Evolutionary conservation across 163 green algal species (phyloP).

Genomic region (Scenedesmus sp.): DNA sequence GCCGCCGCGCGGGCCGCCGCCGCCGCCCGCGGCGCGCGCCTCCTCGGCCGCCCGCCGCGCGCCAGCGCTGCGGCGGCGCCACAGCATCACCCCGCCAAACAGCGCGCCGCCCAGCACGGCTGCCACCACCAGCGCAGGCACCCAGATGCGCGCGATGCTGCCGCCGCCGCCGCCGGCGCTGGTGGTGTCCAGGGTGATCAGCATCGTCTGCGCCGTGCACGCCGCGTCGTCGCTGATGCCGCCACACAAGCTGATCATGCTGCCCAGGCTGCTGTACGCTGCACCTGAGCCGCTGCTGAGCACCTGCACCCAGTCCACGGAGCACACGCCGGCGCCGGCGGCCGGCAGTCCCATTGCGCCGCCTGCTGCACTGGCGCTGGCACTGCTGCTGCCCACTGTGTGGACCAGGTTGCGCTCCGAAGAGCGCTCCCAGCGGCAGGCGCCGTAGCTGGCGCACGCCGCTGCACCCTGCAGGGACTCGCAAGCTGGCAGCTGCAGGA

Average conservation of each 20-base stretch:
- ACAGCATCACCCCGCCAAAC: conserved; percentile 27
- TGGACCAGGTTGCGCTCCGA: conserved; percentile 30
- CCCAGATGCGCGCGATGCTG: conserved; percentile 16
- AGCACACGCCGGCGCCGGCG: conserved; percentile 16
- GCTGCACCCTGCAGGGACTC: background rate
- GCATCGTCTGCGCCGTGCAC: conserved; percentile 30
- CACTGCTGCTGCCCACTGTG: background rate
- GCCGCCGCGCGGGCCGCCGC: background rate
- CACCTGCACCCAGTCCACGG: conserved; percentile 29
- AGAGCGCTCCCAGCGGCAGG: conserved; percentile 37
- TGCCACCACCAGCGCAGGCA: conserved; percentile 42
- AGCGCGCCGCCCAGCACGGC: conserved; percentile 6
- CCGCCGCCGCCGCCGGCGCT: background rate
- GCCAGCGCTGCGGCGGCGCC: background rate
- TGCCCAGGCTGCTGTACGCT: conserved; percentile 10
- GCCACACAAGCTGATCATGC: conserved; percentile 1
- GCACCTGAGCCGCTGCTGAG: background rate
- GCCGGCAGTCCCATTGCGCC: background rate
- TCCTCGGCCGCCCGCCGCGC: conserved; percentile 28
- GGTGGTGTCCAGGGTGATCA: conserved; percentile 10
- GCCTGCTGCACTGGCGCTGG: background rate
- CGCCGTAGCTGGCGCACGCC: conserved; percentile 11
- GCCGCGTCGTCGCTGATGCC: background rate
- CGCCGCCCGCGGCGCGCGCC: background rate
- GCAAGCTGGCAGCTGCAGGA: conserved; percentile 51